Evolutionary conservation across 2,329 filamentous ascomycete genomes (phyloP).

Genomic region (Ilyonectria destructans): DNA sequence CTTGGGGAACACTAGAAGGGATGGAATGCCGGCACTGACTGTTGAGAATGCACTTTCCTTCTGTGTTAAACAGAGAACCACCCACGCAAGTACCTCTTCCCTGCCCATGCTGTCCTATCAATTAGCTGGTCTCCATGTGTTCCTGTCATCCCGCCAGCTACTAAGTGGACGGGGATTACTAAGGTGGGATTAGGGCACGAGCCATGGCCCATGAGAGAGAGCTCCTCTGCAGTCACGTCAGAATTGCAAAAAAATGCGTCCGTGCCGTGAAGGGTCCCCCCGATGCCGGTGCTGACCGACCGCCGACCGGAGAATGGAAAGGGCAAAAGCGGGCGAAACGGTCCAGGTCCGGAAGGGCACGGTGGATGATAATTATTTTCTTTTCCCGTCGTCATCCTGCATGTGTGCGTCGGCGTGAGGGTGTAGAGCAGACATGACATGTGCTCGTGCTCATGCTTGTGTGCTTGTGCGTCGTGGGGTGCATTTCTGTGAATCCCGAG

Average conservation of each 20-base stretch:
- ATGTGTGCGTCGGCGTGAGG: constrained; percentile 14
- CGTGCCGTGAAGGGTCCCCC: constrained; percentile 16
- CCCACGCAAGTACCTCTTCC: not conserved
- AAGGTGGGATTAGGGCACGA: constrained; percentile 17
- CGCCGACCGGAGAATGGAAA: constrained; percentile 10
- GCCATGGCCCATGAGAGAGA: not conserved
- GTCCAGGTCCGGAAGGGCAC: not conserved
- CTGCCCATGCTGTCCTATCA: not conserved
- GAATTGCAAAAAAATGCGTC: constrained; percentile 1
- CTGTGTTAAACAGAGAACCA: not conserved
- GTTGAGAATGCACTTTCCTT: not conserved
- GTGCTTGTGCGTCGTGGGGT: constrained; percentile 24
- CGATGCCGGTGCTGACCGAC: constrained; percentile 43
- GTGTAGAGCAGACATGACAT: not conserved
- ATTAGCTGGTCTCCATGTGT: constrained; percentile 1
- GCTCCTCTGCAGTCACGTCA: not conserved
- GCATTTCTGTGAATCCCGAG: constrained; percentile 14
- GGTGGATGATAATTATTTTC: not conserved
- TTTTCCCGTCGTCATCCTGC: constrained; percentile 7
- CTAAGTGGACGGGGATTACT: constrained; percentile 1
- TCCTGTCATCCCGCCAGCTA: constrained; percentile 14
- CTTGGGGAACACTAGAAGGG: not conserved
- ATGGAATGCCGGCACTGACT: not conserved
- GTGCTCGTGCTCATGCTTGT: constrained; percentile 6
- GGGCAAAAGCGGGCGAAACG: constrained; percentile 14